phyloP scores from a whole-genome alignment of 2,329 filamentous ascomycete species.

The Diaporthe capsici region DNA sequence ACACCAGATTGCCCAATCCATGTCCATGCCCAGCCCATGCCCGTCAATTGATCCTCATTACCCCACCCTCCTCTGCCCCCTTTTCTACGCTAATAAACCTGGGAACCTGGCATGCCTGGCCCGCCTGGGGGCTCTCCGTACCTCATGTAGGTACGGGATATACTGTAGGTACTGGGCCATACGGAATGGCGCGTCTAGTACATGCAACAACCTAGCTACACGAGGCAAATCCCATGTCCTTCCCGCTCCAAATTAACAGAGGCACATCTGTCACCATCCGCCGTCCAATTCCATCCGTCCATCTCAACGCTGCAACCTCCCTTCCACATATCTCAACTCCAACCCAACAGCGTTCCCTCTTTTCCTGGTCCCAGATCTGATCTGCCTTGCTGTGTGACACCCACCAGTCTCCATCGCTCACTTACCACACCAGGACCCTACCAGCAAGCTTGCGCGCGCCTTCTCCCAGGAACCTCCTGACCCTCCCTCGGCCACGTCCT shows the following conservation, averaged over 20 bases:
- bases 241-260: slow-evolving; percentile 9
- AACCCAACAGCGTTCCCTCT: slow-evolving; percentile 8
- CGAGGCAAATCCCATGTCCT: slow-evolving; percentile 13
- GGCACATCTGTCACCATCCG: slow-evolving; percentile 29
- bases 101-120: not conserved
- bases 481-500: not conserved
- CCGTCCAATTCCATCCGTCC: not conserved
- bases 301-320: not conserved
- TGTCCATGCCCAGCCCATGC: not conserved
- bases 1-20: slow-evolving; percentile 3
- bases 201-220: slow-evolving; percentile 5
- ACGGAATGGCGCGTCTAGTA: not conserved
- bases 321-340: slow-evolving; percentile 23
- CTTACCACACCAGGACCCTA: slow-evolving; percentile 11
- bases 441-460: not conserved
- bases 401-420: slow-evolving; percentile 20
- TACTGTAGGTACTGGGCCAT: not conserved
- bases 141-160: not conserved
- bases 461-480: not conserved
- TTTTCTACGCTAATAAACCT: slow-evolving; percentile 24
- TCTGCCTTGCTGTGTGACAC: slow-evolving; percentile 6
- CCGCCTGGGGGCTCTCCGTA: no score
- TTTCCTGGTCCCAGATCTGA: slow-evolving; percentile 6
- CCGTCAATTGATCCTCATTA: slow-evolving; percentile 29
- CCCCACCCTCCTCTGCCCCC: slow-evolving; percentile 28